Evolutionary conservation across 2,329 filamentous ascomycete species (phyloP), one percentile per base, ranked within the genome.

Genomic region (Diaporthe vexans): DNA sequence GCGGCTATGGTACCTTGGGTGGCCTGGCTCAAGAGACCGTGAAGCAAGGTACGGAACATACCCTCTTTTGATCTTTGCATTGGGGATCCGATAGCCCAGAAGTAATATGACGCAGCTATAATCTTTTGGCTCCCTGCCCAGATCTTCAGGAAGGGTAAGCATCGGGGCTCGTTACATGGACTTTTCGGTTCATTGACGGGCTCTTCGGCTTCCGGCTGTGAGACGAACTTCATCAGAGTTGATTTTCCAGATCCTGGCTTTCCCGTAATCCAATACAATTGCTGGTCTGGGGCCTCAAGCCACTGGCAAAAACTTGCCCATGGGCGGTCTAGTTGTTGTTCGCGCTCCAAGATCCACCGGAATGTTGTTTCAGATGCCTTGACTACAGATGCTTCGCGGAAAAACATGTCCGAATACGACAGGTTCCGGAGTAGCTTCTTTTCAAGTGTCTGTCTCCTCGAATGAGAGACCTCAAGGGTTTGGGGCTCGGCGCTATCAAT

Each of bases 181-280:
- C 9, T 7, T 1, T 19, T 26, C 9, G 24, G 17, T 4, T 33
- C 1, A 8, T 2, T 21, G 1, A 17, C 5, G 17, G 9, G 9
- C 0, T 29, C 24, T 24, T 46, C 37, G 8, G 9, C 24, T 54
- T 24, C 5, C 5, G 58, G 37, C 24, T 70, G 37, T 4, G n/a
- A 58, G 52, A 70, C 35, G 67, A 33, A 70, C n/a, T n/a, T 57
- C 67, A 70, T 70, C 35, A 58, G 67, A 4, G 67, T 57, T 4
- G 51, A 57, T 24, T 70, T 70, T 3, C 67, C 67, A 15, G 67
- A 56, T 46, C 67, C 67, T 35, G 67, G 37, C 11, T 70, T 70
- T 52, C 67, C 67, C 26, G 51, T 70, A 5, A 58, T 70, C 67
- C 52, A 58, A 37, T 70, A 70, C 3, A 70, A 24, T 19, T n/a